These are phyloP conservation scores for Xylariaceae sp. DNA, from an alignment of 2,329 filamentous ascomycete genomes.

Conservation along the genomic window DNA sequence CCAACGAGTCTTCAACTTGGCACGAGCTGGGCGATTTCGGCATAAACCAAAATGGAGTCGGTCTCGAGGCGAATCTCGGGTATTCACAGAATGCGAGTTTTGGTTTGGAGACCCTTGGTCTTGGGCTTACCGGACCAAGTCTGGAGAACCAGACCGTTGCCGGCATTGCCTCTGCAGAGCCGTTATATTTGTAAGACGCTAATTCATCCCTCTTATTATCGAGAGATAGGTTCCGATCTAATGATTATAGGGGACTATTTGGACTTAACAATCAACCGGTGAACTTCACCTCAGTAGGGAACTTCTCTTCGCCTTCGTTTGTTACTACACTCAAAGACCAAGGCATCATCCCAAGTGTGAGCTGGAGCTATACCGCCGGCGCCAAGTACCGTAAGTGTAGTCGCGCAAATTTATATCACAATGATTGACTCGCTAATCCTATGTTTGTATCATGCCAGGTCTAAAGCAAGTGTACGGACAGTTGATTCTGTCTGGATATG, in stretches of 20 bases:
- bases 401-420: not conserved
- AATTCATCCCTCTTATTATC: not conserved
- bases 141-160: constrained; percentile 44
- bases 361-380: constrained; percentile 53
- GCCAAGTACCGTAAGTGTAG: constrained; percentile 46
- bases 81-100: constrained; percentile 42
- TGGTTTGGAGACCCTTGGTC: constrained; percentile 39
- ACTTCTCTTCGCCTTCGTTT: constrained; percentile 45
- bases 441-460: constrained; percentile 32
- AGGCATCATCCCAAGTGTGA: constrained; percentile 48
- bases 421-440: not conserved
- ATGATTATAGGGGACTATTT: constrained; percentile 44
- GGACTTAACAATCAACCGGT: constrained; percentile 48
- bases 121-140: constrained; percentile 43
- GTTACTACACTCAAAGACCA: constrained; percentile 47
- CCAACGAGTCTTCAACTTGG: constrained; percentile 47
- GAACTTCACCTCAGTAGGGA: constrained; percentile 47
- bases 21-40: constrained; percentile 41
- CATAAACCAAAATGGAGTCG: constrained; percentile 46
- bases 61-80: constrained; percentile 48
- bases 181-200: constrained; percentile 47
- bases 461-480: constrained; percentile 48
- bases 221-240: constrained; percentile 14
- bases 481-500: constrained; percentile 50
- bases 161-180: constrained; percentile 43